A percentile compares a stretch with the other conserved stretches of the same genome.
These are phyloP conservation scores for Ogataea pilisensis DNA, from an alignment of 805 yeast species.

Conservation along the genomic window DNA sequence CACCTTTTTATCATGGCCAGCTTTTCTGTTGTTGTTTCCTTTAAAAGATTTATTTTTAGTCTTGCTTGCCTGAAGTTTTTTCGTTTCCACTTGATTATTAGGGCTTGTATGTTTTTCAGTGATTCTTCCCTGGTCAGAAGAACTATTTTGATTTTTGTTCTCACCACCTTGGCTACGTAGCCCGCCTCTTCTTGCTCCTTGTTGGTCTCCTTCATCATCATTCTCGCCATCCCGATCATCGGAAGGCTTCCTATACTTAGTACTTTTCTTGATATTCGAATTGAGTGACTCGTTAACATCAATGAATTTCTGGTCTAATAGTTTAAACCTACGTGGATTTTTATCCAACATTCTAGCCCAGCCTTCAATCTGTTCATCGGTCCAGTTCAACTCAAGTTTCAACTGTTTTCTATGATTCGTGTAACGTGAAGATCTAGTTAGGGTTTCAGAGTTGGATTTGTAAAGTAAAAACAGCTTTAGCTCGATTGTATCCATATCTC, in stretches of 20 bases:
- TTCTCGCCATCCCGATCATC: constrained; percentile 7
- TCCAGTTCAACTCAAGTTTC: constrained; percentile 57
- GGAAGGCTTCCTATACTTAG: constrained; percentile 17
- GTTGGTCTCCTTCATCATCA: constrained; percentile 6
- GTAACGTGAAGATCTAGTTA: constrained; percentile 45
- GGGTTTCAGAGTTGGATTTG: constrained; percentile 45
- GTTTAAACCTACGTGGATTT: constrained; percentile 56
- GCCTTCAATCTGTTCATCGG: constrained; percentile 90
- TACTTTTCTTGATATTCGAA: constrained; percentile 14
- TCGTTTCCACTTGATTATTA: not conserved
- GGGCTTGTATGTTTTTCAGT: too few relatives aligned
- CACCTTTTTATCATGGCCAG: constrained; percentile 56
- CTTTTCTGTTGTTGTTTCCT: constrained; percentile 65
- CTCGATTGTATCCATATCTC: constrained; percentile 45
- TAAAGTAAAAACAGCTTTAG: constrained; percentile 51
- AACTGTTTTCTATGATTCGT: constrained; percentile 47
- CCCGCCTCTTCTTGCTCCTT: constrained; percentile 8
- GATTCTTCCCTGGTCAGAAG: too few relatives aligned
- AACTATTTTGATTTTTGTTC: too few relatives aligned
- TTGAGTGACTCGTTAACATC: constrained; percentile 35
- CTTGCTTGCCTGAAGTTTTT: constrained; percentile 36
- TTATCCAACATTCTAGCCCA: constrained; percentile 78
- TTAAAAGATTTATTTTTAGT: constrained; percentile 52
- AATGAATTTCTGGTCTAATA: constrained; percentile 59
- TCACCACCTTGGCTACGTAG: not conserved